Percentiles rank a stretch among this genome's conserved stretches.
Conservation (phyloP, 805 yeast genomes). For the Debaryomyces tyrocola region DNA sequence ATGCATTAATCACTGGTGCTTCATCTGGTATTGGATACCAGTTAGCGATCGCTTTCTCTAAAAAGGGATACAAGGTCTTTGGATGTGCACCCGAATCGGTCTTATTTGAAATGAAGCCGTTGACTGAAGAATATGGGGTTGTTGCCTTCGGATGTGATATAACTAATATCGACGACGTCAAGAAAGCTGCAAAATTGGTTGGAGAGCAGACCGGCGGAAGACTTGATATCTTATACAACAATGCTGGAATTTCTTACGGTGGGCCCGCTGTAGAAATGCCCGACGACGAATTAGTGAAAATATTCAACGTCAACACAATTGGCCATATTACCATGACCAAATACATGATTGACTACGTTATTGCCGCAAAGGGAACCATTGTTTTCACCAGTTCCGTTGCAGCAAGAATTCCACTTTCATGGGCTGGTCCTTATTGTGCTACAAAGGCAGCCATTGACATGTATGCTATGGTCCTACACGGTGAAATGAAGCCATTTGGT, state of each 20-base stretch:
- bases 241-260: conserved; percentile 36
- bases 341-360: conserved; percentile 28
- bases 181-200: conserved; percentile 19
- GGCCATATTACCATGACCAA: conserved; percentile 39
- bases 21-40: conserved; percentile 52
- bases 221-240: conserved; percentile 39
- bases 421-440: conserved; percentile 34
- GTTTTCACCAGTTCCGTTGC: conserved; percentile 40
- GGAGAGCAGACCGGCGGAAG: conserved; percentile 27
- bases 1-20: conserved; percentile 54
- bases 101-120: conserved; percentile 49
- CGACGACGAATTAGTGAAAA: conserved; percentile 17
- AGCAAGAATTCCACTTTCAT: conserved; percentile 31
- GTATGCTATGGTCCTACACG: conserved; percentile 31
- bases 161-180: conserved; percentile 26
- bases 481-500: conserved; percentile 38
- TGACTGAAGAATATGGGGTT: conserved; percentile 31
- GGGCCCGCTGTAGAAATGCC: conserved; percentile 32
- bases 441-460: conserved; percentile 41
- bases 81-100: conserved; percentile 60
- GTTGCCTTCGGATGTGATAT: conserved; percentile 38
- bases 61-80: conserved; percentile 53
- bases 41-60: conserved; percentile 44
- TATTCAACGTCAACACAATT: conserved; percentile 35
- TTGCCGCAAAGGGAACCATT: conserved; percentile 35